Conservation (phyloP, 177 flowering plant species). For the Vitis hybrid region DNA sequence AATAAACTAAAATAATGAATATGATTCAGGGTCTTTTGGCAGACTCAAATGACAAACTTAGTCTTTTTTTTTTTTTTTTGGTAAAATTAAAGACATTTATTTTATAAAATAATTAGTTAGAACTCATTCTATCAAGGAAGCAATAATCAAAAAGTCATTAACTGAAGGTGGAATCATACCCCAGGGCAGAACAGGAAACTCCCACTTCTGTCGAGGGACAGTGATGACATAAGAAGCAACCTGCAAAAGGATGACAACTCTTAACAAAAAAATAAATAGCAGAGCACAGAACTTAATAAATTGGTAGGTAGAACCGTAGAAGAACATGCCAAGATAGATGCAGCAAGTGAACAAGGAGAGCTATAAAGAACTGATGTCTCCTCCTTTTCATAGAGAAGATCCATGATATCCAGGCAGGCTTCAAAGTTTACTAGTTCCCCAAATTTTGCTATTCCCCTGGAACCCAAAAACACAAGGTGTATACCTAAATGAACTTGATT, state of each 20-base stretch:
- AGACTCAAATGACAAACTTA: too few species aligned
- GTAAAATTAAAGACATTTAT: too few species aligned
- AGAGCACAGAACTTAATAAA: not conserved
- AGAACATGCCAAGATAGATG: constrained; percentile 59
- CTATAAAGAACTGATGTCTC: constrained; percentile 38
- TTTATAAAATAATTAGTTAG: too few species aligned
- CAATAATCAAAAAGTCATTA: not conserved
- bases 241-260: constrained; percentile 30
- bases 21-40: too few species aligned
- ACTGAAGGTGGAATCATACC: constrained; percentile 37
- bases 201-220: constrained; percentile 63
- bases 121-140: too few species aligned
- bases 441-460: constrained; percentile 55
- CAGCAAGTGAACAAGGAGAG: constrained; percentile 64
- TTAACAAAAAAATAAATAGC: not conserved
- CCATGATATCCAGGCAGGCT: constrained; percentile 81
- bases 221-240: constrained; percentile 65
- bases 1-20: too few species aligned
- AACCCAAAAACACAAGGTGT: not conserved
- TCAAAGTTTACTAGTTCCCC: constrained; percentile 63
- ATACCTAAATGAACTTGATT: not conserved
- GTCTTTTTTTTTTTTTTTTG: too few species aligned
- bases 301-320: not conserved
- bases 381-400: constrained; percentile 77
- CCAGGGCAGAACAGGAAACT: constrained; percentile 83